Conservation (phyloP, 805 yeast genomes). For the Pichia cabralensis region DNA sequence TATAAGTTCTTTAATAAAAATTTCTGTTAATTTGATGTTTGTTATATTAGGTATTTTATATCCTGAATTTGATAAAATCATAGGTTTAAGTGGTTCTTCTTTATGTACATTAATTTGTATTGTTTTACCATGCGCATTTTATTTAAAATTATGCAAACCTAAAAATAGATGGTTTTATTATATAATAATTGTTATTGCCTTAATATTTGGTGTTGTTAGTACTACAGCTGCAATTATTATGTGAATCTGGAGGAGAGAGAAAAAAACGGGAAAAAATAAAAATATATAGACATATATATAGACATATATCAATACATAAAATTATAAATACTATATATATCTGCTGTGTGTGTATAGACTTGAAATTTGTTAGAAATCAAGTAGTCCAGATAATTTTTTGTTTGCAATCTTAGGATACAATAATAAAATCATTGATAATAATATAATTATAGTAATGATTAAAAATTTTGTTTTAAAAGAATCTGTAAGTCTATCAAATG, state of each 20-base stretch:
- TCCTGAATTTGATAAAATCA: constrained; percentile 77
- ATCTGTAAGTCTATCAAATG: constrained; percentile 65
- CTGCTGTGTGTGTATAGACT: too few relatives aligned
- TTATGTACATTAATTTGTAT: constrained; percentile 73
- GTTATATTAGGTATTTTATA: constrained; percentile 58
- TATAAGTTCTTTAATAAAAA: constrained; percentile 24
- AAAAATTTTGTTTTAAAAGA: constrained; percentile 62
- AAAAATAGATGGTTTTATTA: constrained; percentile 33
- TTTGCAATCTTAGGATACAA: constrained; percentile 51
- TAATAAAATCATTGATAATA: constrained; percentile 37
- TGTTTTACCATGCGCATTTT: constrained; percentile 70
- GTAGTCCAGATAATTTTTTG: too few relatives aligned
- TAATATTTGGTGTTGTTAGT: constrained; percentile 46
- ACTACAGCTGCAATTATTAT: constrained; percentile 41
- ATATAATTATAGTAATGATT: constrained; percentile 43
- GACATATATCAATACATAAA: too few relatives aligned
- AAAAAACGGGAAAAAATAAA: too few relatives aligned
- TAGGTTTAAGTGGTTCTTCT: constrained; percentile 79
- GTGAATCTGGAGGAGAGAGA: too few relatives aligned
- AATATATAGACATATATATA: too few relatives aligned
- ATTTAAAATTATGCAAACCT: constrained; percentile 48
- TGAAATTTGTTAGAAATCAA: too few relatives aligned
- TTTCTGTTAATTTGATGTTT: constrained; percentile 51
- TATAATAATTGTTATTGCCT: constrained; percentile 36
- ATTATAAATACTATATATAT: too few relatives aligned